Base-by-base conservation (phyloP, 495 filamentous ascomycete species). In the Daldinia grandis region DNA sequence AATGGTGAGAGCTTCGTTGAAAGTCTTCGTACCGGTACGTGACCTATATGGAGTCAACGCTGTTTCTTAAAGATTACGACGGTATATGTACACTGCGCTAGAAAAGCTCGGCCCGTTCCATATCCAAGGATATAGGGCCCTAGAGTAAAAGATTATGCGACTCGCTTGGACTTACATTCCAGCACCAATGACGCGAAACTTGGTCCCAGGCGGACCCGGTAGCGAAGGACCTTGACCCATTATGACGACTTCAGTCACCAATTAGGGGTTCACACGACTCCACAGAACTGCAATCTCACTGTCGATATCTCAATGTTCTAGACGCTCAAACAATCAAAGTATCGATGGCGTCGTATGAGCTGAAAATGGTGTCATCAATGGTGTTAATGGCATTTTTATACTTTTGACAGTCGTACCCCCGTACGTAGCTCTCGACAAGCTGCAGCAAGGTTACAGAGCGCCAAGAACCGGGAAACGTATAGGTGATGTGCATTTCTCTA, bases 181-280 rank as follows among this genome's bases (percentile, higher is more conserved):
- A 65, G 76, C 76, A 15, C 76, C 76, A 68, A 78, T 78, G 27
- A 76, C 74, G 24, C 74, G 73, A 69, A 78, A 76, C 49, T 67
- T 78, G 10, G 76, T 76, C 47, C 69, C 76, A 27, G 71, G 76
- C 17, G 68, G 75, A 25, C 72, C 74, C 51, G 76, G 76, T 61
- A 72, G 68, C 73, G 76, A 74, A 38, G 74, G 76, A 63, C 66
- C 63, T 35, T 76, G 73, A 58, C 74, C 76, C 76, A 78, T 76
- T 57, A 64, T 65, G 54, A 17, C 63, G 66, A 47, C 53, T 54
- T 64, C 51, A 19, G 25, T 61, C 62, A 60, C 71, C 71, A 69
- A 73, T 66, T 38, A 65, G 71, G 10, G 27, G 15, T 17, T 50
- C 61, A 15, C 35, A 59, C 19, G 31, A 69, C 58, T 62, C 57